phyloP scores from a whole-genome alignment of 2,329 filamentous ascomycete genomes.

The Lecanicillium sp. region DNA sequence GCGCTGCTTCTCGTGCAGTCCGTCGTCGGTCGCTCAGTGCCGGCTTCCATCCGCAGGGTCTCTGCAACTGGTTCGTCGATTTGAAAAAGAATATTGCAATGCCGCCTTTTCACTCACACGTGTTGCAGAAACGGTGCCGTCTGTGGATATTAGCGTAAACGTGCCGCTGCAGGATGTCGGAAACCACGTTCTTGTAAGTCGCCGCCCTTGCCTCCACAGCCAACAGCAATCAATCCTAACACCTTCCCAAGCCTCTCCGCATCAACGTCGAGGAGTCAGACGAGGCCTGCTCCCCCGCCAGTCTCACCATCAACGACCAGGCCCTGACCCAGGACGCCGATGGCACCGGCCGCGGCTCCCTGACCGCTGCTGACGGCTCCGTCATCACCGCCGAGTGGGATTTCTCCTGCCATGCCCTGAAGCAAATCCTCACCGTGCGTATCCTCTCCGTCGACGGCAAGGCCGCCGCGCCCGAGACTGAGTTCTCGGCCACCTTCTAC shows the following conservation, averaged over 20 bases:
- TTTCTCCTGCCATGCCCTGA: slow-evolving; percentile 38
- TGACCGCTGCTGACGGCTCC: slow-evolving; percentile 33
- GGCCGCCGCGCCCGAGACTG: slow-evolving; percentile 29
- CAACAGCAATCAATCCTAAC: slow-evolving; percentile 10
- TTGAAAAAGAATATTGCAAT: background rate
- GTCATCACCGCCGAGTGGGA: slow-evolving; percentile 40
- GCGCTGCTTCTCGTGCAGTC: slow-evolving; percentile 20
- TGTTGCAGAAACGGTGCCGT: slow-evolving; percentile 17
- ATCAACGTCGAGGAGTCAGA: slow-evolving; percentile 40
- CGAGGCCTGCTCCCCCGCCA: slow-evolving; percentile 39
- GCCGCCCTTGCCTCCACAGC: background rate
- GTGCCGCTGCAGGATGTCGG: slow-evolving; percentile 17
- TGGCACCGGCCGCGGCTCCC: slow-evolving; percentile 35
- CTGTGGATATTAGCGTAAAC: slow-evolving; percentile 22
- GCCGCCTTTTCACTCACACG: too few relatives aligned
- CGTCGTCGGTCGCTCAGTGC: slow-evolving; percentile 1
- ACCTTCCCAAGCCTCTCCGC: slow-evolving; percentile 28
- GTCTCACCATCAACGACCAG: slow-evolving; percentile 42
- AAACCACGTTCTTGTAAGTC: slow-evolving; percentile 20
- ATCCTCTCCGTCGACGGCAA: slow-evolving; percentile 37
- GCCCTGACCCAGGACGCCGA: slow-evolving; percentile 32
- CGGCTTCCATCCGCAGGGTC: background rate
- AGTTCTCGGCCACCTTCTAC: slow-evolving; percentile 40
- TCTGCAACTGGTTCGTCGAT: slow-evolving; percentile 4
- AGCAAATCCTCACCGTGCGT: slow-evolving; percentile 40